Conservation (phyloP, 108 stramenopile genomes). For the Nitzschia sp. region DNA sequence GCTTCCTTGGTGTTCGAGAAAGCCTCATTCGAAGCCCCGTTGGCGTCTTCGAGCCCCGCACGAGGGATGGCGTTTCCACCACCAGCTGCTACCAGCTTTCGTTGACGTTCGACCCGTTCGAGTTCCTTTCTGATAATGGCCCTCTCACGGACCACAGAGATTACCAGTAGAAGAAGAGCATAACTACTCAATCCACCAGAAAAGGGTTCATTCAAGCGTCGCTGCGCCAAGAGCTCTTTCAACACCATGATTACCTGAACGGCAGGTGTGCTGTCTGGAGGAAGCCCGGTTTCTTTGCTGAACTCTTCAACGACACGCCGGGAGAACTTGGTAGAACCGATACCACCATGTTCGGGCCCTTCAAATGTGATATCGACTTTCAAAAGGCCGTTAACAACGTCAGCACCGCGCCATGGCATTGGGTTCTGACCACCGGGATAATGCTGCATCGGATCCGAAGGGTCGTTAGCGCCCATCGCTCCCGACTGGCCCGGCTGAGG, state of each 20-base stretch:
- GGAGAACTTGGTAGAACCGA: slow-evolving; percentile 86
- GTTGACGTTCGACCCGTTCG: slow-evolving; percentile 67
- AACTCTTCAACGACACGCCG: slow-evolving; percentile 75
- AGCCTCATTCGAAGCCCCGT: background rate
- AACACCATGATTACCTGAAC: slow-evolving; percentile 86
- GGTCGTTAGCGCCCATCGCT: slow-evolving; percentile 1
- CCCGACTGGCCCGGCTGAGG: slow-evolving; percentile 5
- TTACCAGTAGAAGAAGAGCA: slow-evolving; percentile 86
- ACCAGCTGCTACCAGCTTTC: slow-evolving; percentile 52
- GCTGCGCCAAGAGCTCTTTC: slow-evolving; percentile 88
- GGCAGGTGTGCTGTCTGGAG: slow-evolving; percentile 68
- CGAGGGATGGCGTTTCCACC: slow-evolving; percentile 27
- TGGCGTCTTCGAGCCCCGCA: background rate
- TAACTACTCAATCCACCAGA: slow-evolving; percentile 95
- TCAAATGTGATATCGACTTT: slow-evolving; percentile 95
- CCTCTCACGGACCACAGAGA: slow-evolving; percentile 82
- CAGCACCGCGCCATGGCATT: slow-evolving; percentile 84
- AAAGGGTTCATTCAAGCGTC: slow-evolving; percentile 93
- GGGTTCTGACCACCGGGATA: slow-evolving; percentile 33
- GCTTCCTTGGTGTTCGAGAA: background rate
- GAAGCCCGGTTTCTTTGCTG: slow-evolving; percentile 60
- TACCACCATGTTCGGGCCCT: slow-evolving; percentile 91
- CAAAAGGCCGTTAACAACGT: slow-evolving; percentile 82
- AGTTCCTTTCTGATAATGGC: slow-evolving; percentile 73
- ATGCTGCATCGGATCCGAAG: slow-evolving; percentile 29